A percentile compares a stretch with the other conserved stretches of the same genome.
Evolutionary conservation across 2,329 filamentous ascomycete species (phyloP).

Genomic region (Neonectria sp.): DNA sequence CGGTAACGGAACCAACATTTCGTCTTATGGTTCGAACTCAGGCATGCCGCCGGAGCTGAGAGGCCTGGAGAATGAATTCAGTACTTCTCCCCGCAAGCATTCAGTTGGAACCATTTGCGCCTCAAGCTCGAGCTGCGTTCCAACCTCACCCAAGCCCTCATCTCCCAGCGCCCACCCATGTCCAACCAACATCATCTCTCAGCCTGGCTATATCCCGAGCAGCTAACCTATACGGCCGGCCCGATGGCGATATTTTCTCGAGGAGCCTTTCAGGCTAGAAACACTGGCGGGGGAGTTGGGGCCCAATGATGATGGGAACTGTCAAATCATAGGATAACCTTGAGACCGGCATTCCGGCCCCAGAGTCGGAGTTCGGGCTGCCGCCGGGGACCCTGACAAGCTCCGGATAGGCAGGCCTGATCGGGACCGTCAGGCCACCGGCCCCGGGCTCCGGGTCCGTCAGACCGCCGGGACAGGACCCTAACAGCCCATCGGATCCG

Average conservation of each 20-base stretch:
- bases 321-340: too few species aligned
- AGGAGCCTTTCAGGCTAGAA: not conserved
- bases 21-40: constrained; percentile 50
- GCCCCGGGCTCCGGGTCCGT: too few species aligned
- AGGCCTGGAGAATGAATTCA: constrained; percentile 73
- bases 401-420: too few species aligned
- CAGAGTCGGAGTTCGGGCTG: too few species aligned
- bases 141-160: not conserved
- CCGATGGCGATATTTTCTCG: not conserved
- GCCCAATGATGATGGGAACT: not conserved
- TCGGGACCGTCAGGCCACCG: too few species aligned
- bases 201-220: not conserved
- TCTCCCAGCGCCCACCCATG: not conserved
- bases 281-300: not conserved
- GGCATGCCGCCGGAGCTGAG: constrained; percentile 51
- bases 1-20: constrained; percentile 51
- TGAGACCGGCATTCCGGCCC: too few species aligned
- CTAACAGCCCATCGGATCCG: too few species aligned
- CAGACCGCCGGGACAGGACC: too few species aligned
- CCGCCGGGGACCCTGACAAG: too few species aligned
- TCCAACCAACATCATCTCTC: not conserved
- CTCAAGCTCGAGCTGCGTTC: constrained; percentile 30
- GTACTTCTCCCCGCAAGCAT: constrained; percentile 78
- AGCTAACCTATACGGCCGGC: too few species aligned
- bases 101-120: constrained; percentile 71